Percentiles rank a stretch among this genome's conserved stretches.
Conservation (phyloP, 2,329 filamentous ascomycete species). For the Plenodomus tracheiphilus region DNA sequence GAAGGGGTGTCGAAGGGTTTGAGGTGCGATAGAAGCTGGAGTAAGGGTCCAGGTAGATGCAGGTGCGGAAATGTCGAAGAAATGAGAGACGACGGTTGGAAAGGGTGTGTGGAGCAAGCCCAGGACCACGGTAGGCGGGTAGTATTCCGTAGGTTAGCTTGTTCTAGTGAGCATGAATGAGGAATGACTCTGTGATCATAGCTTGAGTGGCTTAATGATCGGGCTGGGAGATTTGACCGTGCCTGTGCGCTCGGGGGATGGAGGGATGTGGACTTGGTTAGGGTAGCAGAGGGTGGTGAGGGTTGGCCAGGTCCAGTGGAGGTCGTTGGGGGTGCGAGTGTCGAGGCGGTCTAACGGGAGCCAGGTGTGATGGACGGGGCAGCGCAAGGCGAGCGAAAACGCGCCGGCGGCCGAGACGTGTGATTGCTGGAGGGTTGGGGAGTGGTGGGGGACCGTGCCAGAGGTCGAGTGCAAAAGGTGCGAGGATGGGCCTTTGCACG, state of each 20-base stretch:
- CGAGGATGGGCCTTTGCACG: slow-evolving; percentile 40
- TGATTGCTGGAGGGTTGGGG: slow-evolving; percentile 32
- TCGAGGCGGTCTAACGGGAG: slow-evolving; percentile 29
- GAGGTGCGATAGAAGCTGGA: slow-evolving; percentile 38
- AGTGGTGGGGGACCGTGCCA: background rate
- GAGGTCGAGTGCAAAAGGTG: slow-evolving; percentile 28
- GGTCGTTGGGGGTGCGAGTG: slow-evolving; percentile 13
- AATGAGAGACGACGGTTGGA: slow-evolving; percentile 48
- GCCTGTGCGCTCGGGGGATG: slow-evolving; percentile 42
- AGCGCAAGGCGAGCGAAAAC: slow-evolving; percentile 22
- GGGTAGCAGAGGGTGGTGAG: slow-evolving; percentile 22
- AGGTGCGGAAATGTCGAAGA: slow-evolving; percentile 44
- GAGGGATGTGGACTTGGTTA: slow-evolving; percentile 39
- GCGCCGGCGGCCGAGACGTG: slow-evolving; percentile 21
- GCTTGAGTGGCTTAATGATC: slow-evolving; percentile 42
- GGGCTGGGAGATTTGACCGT: slow-evolving; percentile 38
- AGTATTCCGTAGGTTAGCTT: slow-evolving; percentile 43
- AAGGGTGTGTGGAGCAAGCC: slow-evolving; percentile 46
- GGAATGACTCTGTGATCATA: slow-evolving; percentile 46
- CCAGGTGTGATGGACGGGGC: slow-evolving; percentile 25
- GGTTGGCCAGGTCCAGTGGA: slow-evolving; percentile 25
- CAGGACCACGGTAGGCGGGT: slow-evolving; percentile 49
- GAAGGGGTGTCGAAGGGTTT: slow-evolving; percentile 43
- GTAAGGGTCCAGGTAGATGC: slow-evolving; percentile 48
- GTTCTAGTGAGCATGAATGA: slow-evolving; percentile 45